phyloP scores from a whole-genome alignment of 2,329 filamentous ascomycete species.

The Albophoma yamanashiensis region DNA sequence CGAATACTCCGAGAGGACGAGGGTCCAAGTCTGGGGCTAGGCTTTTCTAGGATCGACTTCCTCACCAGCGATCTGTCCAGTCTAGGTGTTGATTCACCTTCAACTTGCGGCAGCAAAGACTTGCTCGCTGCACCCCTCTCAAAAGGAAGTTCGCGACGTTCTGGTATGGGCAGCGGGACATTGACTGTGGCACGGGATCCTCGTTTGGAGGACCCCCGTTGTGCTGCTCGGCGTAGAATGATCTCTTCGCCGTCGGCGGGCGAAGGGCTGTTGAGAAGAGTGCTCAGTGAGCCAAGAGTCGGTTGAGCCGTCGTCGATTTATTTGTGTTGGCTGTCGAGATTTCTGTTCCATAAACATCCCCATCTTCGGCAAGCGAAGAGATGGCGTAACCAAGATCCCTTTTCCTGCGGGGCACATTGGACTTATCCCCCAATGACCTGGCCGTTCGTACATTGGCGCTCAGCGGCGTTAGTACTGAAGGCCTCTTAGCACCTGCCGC shows the following conservation, averaged over 20 bases:
- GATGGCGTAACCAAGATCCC: conserved; percentile 24
- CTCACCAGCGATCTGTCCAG: conserved; percentile 6
- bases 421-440: conserved; percentile 13
- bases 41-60: conserved; percentile 8
- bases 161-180: conserved; percentile 21
- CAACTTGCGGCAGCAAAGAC: neutral
- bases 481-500: conserved; percentile 7
- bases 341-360: conserved; percentile 9
- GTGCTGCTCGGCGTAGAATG: conserved; percentile 13
- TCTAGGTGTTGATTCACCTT: conserved; percentile 2
- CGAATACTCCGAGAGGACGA: conserved; percentile 34
- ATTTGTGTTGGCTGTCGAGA: neutral
- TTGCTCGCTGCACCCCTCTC: conserved; percentile 12
- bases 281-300: conserved; percentile 18
- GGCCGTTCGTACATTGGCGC: conserved; percentile 18
- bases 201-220: conserved; percentile 6
- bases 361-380: conserved; percentile 39
- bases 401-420: conserved; percentile 7
- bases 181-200: neutral
- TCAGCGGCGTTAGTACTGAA: conserved; percentile 25
- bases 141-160: conserved; percentile 32
- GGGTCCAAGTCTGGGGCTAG: conserved; percentile 8
- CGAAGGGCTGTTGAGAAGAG: conserved; percentile 18
- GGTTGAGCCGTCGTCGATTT: conserved; percentile 2
- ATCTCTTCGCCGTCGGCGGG: conserved; percentile 5